A percentile compares a stretch with the other conserved stretches of the same genome.
These are phyloP conservation scores for Zasmidium citrigriseum DNA, from an alignment of 2,329 filamentous ascomycete species.

Conservation along the genomic window DNA sequence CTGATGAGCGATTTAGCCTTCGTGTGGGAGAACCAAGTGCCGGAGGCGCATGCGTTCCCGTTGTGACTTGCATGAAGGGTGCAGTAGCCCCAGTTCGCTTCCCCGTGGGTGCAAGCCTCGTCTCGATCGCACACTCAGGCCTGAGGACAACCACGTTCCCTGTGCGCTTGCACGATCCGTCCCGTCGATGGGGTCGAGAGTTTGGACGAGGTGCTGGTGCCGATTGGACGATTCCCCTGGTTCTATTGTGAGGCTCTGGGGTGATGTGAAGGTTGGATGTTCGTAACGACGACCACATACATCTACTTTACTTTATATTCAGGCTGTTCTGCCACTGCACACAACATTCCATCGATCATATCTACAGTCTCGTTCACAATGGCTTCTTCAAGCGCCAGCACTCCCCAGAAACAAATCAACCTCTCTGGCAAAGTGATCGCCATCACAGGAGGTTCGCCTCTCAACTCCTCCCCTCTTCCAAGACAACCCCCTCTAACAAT, in stretches of 20 bases:
- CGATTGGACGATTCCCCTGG: too few relatives aligned
- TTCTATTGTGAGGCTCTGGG: background rate
- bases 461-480: background rate
- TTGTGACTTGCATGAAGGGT: too few relatives aligned
- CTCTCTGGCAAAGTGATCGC: slow-evolving; percentile 45
- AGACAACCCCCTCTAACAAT: background rate
- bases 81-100: too few relatives aligned
- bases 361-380: background rate
- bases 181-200: background rate
- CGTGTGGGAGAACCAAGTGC: too few relatives aligned
- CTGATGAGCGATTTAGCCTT: too few relatives aligned
- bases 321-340: too few relatives aligned
- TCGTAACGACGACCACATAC: too few relatives aligned
- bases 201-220: background rate
- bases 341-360: background rate
- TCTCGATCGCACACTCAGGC: background rate
- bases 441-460: slow-evolving; percentile 43
- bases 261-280: too few relatives aligned
- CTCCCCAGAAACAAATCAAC: slow-evolving; percentile 15
- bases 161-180: background rate
- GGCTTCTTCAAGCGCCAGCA: background rate
- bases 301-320: too few relatives aligned
- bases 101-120: too few relatives aligned
- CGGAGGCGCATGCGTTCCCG: too few relatives aligned
- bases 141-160: background rate